Evolutionary conservation across 306 rosid genomes (phyloP).

Genomic region (Cicer cuneatum): DNA sequence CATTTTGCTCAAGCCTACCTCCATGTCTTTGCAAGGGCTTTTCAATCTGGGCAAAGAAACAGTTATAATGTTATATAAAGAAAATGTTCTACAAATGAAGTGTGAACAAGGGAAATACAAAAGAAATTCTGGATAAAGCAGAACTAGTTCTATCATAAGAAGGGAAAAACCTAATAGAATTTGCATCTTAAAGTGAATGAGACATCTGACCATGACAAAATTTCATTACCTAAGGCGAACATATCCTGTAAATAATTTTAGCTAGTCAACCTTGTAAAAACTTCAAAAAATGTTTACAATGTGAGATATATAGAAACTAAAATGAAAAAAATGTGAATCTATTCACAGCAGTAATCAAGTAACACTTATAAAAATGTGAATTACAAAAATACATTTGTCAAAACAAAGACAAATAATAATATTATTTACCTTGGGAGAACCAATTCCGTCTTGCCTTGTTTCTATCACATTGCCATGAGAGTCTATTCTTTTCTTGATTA

Average conservation of each 20-base stretch:
- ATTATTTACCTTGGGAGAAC: conserved; percentile 78
- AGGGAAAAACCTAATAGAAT: conserved; percentile 6
- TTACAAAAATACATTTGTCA: background rate
- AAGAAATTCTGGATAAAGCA: conserved; percentile 26
- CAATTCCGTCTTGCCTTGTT: conserved; percentile 87
- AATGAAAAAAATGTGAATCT: conserved; percentile 11
- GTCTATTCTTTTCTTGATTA: conserved; percentile 90
- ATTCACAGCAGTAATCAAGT: background rate
- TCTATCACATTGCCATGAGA: conserved; percentile 89
- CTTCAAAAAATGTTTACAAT: background rate
- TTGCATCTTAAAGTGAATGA: conserved; percentile 22
- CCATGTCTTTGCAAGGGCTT: conserved; percentile 95
- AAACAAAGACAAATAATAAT: conserved; percentile 4
- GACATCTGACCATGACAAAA: background rate
- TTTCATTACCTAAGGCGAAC: conserved; percentile 3
- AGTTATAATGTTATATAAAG: background rate
- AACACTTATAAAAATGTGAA: conserved; percentile 17
- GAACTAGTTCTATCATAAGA: conserved; percentile 13
- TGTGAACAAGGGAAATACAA: conserved; percentile 18
- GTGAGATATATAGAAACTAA: background rate
- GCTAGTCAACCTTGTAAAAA: background rate
- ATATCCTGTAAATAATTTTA: background rate
- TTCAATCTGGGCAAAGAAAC: conserved; percentile 70
- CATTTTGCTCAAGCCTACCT: conserved; percentile 98
- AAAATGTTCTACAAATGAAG: conserved; percentile 26